Percentiles rank a stretch among this genome's conserved stretches.
These are phyloP conservation scores for Neonectria hederae DNA, from an alignment of 2,329 filamentous ascomycete genomes.

Conservation along the genomic window DNA sequence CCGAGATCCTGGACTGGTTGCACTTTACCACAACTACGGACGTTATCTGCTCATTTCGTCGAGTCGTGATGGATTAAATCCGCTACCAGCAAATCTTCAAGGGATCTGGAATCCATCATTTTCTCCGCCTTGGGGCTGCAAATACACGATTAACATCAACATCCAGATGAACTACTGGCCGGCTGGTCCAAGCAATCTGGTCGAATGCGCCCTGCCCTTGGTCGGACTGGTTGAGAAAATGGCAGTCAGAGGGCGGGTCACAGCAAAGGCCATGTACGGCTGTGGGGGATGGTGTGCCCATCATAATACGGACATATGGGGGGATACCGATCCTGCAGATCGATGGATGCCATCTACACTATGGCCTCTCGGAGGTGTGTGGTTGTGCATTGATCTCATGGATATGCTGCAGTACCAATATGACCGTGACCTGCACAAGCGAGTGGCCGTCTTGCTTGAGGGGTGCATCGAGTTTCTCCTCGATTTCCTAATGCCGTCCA, in stretches of 20 bases:
- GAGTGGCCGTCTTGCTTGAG: slow-evolving; percentile 45
- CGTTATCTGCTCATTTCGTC: slow-evolving; percentile 45
- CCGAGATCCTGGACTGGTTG: slow-evolving; percentile 41
- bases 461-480: slow-evolving; percentile 50
- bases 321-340: slow-evolving; percentile 50
- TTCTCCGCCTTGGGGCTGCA: slow-evolving; percentile 54
- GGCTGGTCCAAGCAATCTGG: slow-evolving; percentile 43
- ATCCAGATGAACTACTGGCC: slow-evolving; percentile 64
- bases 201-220: slow-evolving; percentile 53
- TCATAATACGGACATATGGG: slow-evolving; percentile 54
- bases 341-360: slow-evolving; percentile 42
- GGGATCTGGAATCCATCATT: slow-evolving; percentile 49
- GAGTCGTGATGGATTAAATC: slow-evolving; percentile 33
- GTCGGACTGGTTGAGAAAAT: slow-evolving; percentile 45
- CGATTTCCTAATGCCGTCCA: slow-evolving; percentile 47
- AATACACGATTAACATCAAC: slow-evolving; percentile 63
- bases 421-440: slow-evolving; percentile 26
- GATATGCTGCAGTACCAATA: slow-evolving; percentile 39
- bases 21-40: slow-evolving; percentile 46
- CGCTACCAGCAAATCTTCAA: slow-evolving; percentile 47
- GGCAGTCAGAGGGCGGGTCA: slow-evolving; percentile 42
- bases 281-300: slow-evolving; percentile 50
- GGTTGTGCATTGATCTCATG: slow-evolving; percentile 38
- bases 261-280: slow-evolving; percentile 50
- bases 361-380: slow-evolving; percentile 40